Evolutionary conservation across 352 stramenopile species (phyloP).

Genomic region (Phytopythium ostracodes): DNA sequence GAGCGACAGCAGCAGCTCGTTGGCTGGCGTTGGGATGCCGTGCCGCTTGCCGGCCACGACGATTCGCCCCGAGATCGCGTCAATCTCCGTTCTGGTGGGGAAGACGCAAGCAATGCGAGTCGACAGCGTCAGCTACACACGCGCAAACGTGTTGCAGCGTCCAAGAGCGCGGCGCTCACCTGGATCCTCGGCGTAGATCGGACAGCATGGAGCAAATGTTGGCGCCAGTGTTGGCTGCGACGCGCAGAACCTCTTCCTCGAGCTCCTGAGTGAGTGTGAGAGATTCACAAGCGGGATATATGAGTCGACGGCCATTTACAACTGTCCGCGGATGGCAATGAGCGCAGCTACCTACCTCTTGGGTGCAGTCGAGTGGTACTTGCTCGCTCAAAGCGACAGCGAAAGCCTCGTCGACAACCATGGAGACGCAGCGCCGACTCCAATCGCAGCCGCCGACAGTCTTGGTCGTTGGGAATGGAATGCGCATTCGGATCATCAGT

Average conservation of each 20-base stretch:
- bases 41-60: slow-evolving; percentile 37
- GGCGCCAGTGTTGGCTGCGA: slow-evolving; percentile 42
- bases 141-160: neutral
- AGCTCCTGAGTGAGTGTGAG: slow-evolving; percentile 35
- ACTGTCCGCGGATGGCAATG: neutral
- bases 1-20: slow-evolving; percentile 50
- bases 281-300: neutral
- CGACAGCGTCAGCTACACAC: neutral
- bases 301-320: neutral
- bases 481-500: slow-evolving; percentile 6
- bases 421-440: slow-evolving; percentile 37
- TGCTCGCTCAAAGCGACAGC: slow-evolving; percentile 40
- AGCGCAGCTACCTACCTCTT: slow-evolving; percentile 26
- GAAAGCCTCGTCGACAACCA: slow-evolving; percentile 55
- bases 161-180: slow-evolving; percentile 15
- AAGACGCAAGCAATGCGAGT: too few relatives aligned
- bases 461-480: slow-evolving; percentile 14
- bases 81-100: slow-evolving; percentile 73
- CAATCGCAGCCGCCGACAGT: slow-evolving; percentile 36
- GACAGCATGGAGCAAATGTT: slow-evolving; percentile 79
- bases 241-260: slow-evolving; percentile 42
- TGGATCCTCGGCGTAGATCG: slow-evolving; percentile 58
- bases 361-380: slow-evolving; percentile 35
- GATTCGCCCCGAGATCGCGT: slow-evolving; percentile 65
- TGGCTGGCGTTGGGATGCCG: slow-evolving; percentile 53